These are phyloP conservation scores for Plenodomus tracheiphilus DNA, from an alignment of 2,329 filamentous ascomycete genomes.

Conservation along the genomic window DNA sequence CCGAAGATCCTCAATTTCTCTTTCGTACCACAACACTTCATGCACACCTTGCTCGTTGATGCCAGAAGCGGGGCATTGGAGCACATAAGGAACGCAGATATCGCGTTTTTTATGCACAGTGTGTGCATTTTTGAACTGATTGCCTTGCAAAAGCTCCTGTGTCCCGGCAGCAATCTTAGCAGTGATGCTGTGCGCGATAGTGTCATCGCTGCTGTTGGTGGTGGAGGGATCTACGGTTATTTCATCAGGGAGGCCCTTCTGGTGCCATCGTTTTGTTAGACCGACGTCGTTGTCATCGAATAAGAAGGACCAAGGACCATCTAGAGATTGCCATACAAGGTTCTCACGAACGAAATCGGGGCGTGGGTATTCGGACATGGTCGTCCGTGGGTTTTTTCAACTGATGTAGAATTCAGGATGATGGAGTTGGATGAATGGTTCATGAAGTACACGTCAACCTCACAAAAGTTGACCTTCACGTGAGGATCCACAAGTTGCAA, in stretches of 20 bases:
- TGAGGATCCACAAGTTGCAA: constrained; percentile 7
- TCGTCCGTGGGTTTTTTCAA: not conserved
- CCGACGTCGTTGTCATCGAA: constrained; percentile 68
- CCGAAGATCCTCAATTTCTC: constrained; percentile 55
- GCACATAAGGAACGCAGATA: constrained; percentile 68
- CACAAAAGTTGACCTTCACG: constrained; percentile 10
- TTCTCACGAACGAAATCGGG: constrained; percentile 64
- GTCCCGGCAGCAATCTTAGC: constrained; percentile 56
- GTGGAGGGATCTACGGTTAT: constrained; percentile 31
- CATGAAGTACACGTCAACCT: not conserved
- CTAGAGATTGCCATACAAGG: constrained; percentile 63
- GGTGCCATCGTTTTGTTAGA: constrained; percentile 57
- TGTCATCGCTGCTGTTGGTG: constrained; percentile 20
- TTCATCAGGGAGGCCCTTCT: constrained; percentile 53
- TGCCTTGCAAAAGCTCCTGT: constrained; percentile 53
- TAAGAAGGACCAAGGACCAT: constrained; percentile 66
- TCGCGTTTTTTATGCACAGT: constrained; percentile 51
- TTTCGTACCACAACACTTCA: constrained; percentile 70
- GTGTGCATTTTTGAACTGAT: constrained; percentile 41
- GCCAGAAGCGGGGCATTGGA: constrained; percentile 66
- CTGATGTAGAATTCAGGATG: not conserved
- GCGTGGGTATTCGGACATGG: constrained; percentile 57
- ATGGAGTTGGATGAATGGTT: not conserved
- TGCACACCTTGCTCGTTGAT: constrained; percentile 65
- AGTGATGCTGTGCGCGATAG: constrained; percentile 44